These are phyloP conservation scores for Groenewaldozyma tartarivorans DNA, from an alignment of 805 yeast species.

Conservation along the genomic window DNA sequence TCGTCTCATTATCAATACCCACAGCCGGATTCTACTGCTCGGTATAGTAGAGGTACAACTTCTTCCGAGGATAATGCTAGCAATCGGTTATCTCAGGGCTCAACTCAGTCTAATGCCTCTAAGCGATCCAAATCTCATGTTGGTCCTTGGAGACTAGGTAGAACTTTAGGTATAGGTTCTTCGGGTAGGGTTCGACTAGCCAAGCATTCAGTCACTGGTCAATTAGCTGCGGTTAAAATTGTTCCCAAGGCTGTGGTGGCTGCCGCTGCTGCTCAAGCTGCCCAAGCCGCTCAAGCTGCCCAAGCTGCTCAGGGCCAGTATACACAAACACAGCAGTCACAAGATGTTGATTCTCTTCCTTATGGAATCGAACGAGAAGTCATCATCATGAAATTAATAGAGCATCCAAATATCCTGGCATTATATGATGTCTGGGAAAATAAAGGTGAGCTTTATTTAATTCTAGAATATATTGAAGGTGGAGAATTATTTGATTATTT, in stretches of 20 bases:
- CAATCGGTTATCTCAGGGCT: constrained; percentile 40
- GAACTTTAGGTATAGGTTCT: constrained; percentile 93
- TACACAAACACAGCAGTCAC: constrained; percentile 19
- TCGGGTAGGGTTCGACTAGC: constrained; percentile 93
- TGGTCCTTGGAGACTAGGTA: constrained; percentile 96
- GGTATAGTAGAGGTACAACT: not conserved
- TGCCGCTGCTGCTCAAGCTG: constrained; percentile 18
- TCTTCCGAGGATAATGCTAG: not conserved
- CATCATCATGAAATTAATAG: constrained; percentile 77
- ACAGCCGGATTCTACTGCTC: too few species aligned
- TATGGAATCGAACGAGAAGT: constrained; percentile 97
- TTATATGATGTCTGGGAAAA: constrained; percentile 98
- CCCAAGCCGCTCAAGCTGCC: constrained; percentile 1
- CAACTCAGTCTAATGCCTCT: constrained; percentile 27
- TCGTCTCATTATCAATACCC: not conserved
- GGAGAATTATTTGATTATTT: constrained; percentile 92
- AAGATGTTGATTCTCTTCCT: constrained; percentile 59
- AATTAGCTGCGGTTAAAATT: constrained; percentile 92
- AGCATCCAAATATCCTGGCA: constrained; percentile 89
- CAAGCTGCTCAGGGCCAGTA: constrained; percentile 7
- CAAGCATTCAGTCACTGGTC: constrained; percentile 71
- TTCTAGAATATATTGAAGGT: constrained; percentile 92
- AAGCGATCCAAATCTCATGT: constrained; percentile 48
- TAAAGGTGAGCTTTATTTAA: constrained; percentile 75
- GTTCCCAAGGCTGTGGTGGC: constrained; percentile 77